phyloP scores from a whole-genome alignment of 2,329 filamentous ascomycete species.

The Geosmithia flava region DNA sequence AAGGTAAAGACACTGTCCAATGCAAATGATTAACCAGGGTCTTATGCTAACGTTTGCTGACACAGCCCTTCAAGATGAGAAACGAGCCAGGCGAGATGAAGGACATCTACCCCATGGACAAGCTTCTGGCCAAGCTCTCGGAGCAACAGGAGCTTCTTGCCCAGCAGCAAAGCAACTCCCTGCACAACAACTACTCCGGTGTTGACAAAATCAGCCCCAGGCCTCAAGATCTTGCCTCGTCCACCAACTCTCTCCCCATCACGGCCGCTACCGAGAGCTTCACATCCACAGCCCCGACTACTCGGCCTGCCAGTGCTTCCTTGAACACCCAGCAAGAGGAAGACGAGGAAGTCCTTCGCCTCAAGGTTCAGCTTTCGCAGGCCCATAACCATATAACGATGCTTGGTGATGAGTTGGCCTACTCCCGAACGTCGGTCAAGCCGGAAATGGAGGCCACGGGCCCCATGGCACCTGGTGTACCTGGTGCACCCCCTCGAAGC shows the following conservation, averaged over 20 bases:
- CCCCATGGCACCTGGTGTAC: slow-evolving; percentile 5
- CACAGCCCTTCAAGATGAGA: slow-evolving; percentile 21
- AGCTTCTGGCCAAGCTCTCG: slow-evolving; percentile 59
- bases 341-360: slow-evolving; percentile 49
- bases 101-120: slow-evolving; percentile 51
- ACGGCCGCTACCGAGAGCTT: slow-evolving; percentile 48
- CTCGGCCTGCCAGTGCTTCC: slow-evolving; percentile 38
- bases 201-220: slow-evolving; percentile 21
- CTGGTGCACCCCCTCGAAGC: slow-evolving; percentile 3
- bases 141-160: slow-evolving; percentile 51
- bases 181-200: slow-evolving; percentile 23
- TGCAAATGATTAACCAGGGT: slow-evolving; percentile 4
- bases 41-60: too few relatives aligned
- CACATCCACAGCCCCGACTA: slow-evolving; percentile 32
- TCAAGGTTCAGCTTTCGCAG: slow-evolving; percentile 60
- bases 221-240: slow-evolving; percentile 33
- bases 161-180: slow-evolving; percentile 42
- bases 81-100: slow-evolving; percentile 23
- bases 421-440: slow-evolving; percentile 43
- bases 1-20: slow-evolving; percentile 24
- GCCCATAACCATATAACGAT: slow-evolving; percentile 59
- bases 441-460: slow-evolving; percentile 26
- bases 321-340: slow-evolving; percentile 21
- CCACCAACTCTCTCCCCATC: slow-evolving; percentile 47
- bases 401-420: slow-evolving; percentile 59